Evolutionary conservation across 2,329 filamentous ascomycete genomes (phyloP), one percentile per base, ranked within the genome.

Genomic region (Cordyceps cicadae): DNA sequence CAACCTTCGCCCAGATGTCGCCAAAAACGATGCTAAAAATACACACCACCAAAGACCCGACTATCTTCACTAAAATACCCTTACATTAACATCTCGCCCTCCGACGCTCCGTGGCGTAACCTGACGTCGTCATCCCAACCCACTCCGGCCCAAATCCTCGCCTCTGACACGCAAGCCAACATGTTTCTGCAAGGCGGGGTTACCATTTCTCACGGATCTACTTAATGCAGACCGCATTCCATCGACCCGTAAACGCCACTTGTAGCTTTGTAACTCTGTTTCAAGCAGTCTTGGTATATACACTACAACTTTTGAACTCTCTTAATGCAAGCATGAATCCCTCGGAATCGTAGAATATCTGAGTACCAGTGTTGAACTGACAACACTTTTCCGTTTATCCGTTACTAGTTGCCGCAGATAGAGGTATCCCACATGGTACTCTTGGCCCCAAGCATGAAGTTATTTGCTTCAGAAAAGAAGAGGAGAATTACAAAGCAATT

Each of bases 101-200:
- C 43, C 17, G n/a, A 45, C n/a, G n/a, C n/a, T 19, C 41, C 19
- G 24, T 56, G 26, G 50, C 50, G 51, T 26, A 59, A 54, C 50
- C 58, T 43, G 50, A 54, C 58, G 39, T 46, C 58, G 58, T 60
- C 58, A 60, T 29, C 56, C 39, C 41, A 45, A 29, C 45, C 50
- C 29, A 54, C 58, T 41, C 54, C 51, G 32, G 56, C 56, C 56
- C 39, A 46, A 45, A 6, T n/a, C 15, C 49, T 26, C 34, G 12
- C 21, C 57, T 59, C 56, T n/a, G 54, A 60, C 58, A 43, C 58
- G 58, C 58, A 60, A 54, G 58, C 58, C 21, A 60, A 32, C 24
- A 37, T 34, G 45, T 17, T 11, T 46, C 9, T 17, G 19, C 12
- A 32, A 59, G 45, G 55, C 37, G 48, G 37, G 49, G 39, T 43